A percentile compares a stretch with the other conserved stretches of the same genome.
Evolutionary conservation across 805 yeast species (phyloP).

Genomic region (Kodamaea hsintzibuensis): DNA sequence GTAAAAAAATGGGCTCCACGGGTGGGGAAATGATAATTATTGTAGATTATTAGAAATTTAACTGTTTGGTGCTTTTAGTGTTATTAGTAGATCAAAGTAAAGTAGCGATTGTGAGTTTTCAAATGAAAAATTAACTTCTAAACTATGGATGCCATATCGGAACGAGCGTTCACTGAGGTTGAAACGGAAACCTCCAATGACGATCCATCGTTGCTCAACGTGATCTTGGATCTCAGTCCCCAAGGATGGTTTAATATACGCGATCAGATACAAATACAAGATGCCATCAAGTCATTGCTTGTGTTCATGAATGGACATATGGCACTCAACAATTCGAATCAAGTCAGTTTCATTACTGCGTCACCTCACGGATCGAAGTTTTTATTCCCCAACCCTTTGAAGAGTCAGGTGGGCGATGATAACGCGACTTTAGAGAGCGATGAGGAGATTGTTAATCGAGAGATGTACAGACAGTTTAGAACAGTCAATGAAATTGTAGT

Average conservation of each 20-base stretch:
- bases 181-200: constrained; percentile 32
- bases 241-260: constrained; percentile 56
- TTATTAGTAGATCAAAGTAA: too few relatives aligned
- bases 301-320: constrained; percentile 87
- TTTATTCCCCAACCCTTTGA: constrained; percentile 58
- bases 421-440: constrained; percentile 11
- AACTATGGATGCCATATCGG: constrained; percentile 68
- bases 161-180: constrained; percentile 49
- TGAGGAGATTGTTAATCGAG: constrained; percentile 41
- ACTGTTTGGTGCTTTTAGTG: too few relatives aligned
- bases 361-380: constrained; percentile 69
- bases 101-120: background rate
- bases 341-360: constrained; percentile 77
- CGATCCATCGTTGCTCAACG: constrained; percentile 73
- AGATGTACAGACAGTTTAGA: constrained; percentile 85
- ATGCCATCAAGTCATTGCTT: constrained; percentile 62
- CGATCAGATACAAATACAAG: constrained; percentile 52
- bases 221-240: constrained; percentile 78
- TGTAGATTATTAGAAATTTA: background rate
- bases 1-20: background rate
- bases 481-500: constrained; percentile 74
- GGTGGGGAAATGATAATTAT: background rate
- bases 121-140: background rate
- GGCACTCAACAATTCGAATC: constrained; percentile 79
- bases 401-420: constrained; percentile 14